phyloP scores from a whole-genome alignment of 495 filamentous ascomycete genomes.

The Cryomyces minteri region DNA sequence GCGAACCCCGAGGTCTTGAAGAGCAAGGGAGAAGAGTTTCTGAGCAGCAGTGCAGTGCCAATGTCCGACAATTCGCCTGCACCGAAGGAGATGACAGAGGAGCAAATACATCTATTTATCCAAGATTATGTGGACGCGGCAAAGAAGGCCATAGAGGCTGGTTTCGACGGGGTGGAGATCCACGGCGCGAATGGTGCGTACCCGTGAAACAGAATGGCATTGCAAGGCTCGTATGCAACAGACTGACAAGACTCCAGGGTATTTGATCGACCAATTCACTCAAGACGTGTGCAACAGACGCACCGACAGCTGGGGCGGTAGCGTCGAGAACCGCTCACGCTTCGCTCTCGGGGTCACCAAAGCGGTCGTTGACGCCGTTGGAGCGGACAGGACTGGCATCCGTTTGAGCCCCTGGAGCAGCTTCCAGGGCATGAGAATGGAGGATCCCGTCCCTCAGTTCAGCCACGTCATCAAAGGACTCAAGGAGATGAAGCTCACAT shows the following conservation, averaged over 20 bases:
- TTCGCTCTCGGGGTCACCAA: conserved; percentile 46
- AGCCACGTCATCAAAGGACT: conserved; percentile 33
- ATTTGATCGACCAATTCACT: conserved; percentile 56
- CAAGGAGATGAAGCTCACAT: conserved; percentile 39
- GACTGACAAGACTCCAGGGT: conserved; percentile 8
- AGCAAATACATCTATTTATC: conserved; percentile 39
- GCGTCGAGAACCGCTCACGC: conserved; percentile 46
- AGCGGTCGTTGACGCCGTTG: conserved; percentile 44
- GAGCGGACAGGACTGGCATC: conserved; percentile 40
- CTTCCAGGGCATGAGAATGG: conserved; percentile 55
- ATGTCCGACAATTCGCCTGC: conserved; percentile 17
- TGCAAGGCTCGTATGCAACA: too few species aligned
- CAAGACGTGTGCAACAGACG: conserved; percentile 44
- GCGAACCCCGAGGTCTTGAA: conserved; percentile 24
- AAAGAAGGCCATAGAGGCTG: conserved; percentile 42
- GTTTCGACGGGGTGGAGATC: conserved; percentile 64
- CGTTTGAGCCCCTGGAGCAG: conserved; percentile 43
- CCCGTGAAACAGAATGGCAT: too few species aligned
- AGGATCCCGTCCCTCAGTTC: conserved; percentile 44
- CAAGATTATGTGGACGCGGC: conserved; percentile 40
- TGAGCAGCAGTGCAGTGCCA: conserved; percentile 29
- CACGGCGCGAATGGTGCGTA: conserved; percentile 45
- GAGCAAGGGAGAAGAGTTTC: conserved; percentile 20
- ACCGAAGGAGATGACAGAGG: conserved; percentile 31
- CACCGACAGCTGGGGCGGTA: conserved; percentile 51